These are phyloP conservation scores for Blastobotrys muscicola DNA, from an alignment of 805 yeast genomes.

Conservation along the genomic window DNA sequence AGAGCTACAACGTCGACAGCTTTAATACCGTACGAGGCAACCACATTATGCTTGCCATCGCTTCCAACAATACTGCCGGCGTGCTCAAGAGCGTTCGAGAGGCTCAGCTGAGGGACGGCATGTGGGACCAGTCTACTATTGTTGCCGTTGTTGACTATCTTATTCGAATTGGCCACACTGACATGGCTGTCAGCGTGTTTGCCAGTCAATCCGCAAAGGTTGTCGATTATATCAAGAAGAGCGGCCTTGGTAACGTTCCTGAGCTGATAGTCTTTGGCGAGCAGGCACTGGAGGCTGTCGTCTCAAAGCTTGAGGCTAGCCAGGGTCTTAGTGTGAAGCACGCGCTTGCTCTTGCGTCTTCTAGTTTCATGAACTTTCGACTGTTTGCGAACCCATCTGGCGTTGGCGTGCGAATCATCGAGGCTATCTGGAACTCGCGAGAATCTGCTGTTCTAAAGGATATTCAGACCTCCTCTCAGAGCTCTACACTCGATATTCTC, in stretches of 20 bases:
- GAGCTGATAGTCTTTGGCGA: background rate
- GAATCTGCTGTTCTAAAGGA: constrained; percentile 6
- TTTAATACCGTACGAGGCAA: constrained; percentile 20
- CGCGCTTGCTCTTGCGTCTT: constrained; percentile 5
- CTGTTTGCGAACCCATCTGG: constrained; percentile 8
- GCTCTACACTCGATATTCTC: constrained; percentile 9
- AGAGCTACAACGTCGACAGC: constrained; percentile 1
- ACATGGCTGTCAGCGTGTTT: constrained; percentile 23
- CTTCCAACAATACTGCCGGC: constrained; percentile 9
- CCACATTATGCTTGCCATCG: constrained; percentile 16
- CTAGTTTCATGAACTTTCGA: constrained; percentile 13
- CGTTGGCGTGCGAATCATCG: constrained; percentile 15
- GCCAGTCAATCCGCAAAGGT: constrained; percentile 18
- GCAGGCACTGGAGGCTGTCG: constrained; percentile 9
- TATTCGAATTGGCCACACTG: constrained; percentile 9
- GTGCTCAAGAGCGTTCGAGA: constrained; percentile 25
- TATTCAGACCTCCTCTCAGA: constrained; percentile 5
- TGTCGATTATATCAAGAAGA: constrained; percentile 2
- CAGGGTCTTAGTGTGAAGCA: constrained; percentile 1
- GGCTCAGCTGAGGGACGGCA: constrained; percentile 18
- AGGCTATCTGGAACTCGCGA: constrained; percentile 18
- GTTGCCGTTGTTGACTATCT: constrained; percentile 13
- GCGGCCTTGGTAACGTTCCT: background rate
- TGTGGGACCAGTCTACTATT: constrained; percentile 25
- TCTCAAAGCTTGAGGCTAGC: constrained; percentile 3